Conservation (phyloP, 2,329 filamentous ascomycete species). For the Arthrobotrys sinensis region DNA sequence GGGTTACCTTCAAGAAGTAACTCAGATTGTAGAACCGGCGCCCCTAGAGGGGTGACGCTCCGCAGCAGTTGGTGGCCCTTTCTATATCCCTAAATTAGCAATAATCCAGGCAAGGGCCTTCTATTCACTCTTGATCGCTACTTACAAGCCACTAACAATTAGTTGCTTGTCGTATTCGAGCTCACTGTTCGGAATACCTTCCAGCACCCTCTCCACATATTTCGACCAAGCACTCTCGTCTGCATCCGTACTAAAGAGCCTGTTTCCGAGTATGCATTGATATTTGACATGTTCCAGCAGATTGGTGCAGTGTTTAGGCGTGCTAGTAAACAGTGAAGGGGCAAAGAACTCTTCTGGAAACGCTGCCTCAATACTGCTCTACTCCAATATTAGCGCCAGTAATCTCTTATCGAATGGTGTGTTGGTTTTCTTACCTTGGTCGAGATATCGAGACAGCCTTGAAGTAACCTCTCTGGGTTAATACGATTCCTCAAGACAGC, state of each 20-base stretch:
- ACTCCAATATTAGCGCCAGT: not conserved
- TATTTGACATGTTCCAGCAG: not conserved
- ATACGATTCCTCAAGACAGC: not conserved
- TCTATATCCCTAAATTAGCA: not conserved
- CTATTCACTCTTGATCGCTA: not conserved
- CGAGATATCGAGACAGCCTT: not conserved
- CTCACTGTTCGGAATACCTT: not conserved
- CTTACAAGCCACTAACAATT: not conserved
- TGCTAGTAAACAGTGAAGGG: not conserved
- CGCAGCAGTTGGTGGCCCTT: not conserved
- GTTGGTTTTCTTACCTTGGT: not conserved
- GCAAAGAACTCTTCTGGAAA: not conserved
- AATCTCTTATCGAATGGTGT: not conserved
- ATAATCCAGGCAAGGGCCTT: not conserved
- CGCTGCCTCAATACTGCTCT: not conserved
- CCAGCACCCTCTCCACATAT: not conserved
- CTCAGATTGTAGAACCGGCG: constrained; percentile 2
- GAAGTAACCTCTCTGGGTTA: constrained; percentile 8
- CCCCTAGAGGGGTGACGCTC: not conserved
- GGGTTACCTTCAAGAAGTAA: constrained; percentile 19
- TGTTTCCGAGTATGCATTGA: constrained; percentile 1
- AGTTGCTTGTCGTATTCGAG: not conserved
- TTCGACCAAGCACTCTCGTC: constrained; percentile 6
- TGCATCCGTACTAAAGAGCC: not conserved
- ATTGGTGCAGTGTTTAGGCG: not conserved